phyloP scores from a whole-genome alignment of 495 filamentous ascomycete species.

The Neurospora tetrasperma region DNA sequence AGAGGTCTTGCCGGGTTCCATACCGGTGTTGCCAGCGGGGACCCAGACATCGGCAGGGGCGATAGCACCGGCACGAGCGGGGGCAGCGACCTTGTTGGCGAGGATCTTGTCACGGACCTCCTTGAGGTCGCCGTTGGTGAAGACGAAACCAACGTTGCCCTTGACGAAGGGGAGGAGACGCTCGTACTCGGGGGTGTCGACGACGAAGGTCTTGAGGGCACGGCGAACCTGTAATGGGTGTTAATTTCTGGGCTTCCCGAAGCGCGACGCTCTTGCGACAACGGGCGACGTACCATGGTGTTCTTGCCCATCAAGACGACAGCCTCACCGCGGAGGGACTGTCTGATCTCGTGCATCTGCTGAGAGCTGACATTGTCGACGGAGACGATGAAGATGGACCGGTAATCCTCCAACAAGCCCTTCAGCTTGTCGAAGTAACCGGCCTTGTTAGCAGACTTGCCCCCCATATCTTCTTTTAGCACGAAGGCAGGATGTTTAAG shows the following conservation, averaged over 20 bases:
- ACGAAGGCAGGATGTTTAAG: slow-evolving; percentile 98
- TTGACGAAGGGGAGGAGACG: slow-evolving; percentile 90
- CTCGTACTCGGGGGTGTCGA: slow-evolving; percentile 91
- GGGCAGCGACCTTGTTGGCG: slow-evolving; percentile 91
- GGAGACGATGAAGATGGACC: slow-evolving; percentile 91
- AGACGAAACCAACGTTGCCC: slow-evolving; percentile 98
- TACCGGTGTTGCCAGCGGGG: slow-evolving; percentile 97
- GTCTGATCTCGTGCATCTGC: slow-evolving; percentile 99
- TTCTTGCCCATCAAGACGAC: slow-evolving; percentile 99
- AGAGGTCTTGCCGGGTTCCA: slow-evolving; percentile 99
- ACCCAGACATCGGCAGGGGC: slow-evolving; percentile 85
- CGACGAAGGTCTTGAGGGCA: slow-evolving; percentile 90
- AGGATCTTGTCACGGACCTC: slow-evolving; percentile 86
- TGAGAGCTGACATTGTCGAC: slow-evolving; percentile 97
- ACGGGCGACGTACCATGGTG: slow-evolving; percentile 70
- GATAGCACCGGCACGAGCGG: slow-evolving; percentile 91
- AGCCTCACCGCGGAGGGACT: slow-evolving; percentile 73
- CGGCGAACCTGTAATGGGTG: slow-evolving; percentile 60
- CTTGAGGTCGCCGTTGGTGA: slow-evolving; percentile 96
- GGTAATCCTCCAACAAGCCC: slow-evolving; percentile 81
- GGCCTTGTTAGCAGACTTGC: slow-evolving; percentile 87
- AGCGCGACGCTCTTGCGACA: not conserved
- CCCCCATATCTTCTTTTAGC: slow-evolving; percentile 97
- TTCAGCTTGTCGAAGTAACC: slow-evolving; percentile 99
- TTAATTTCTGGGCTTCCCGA: not conserved